Base-by-base conservation (phyloP, 2,329 filamentous ascomycete genomes). In the Aspergillus amoenus region DNA sequence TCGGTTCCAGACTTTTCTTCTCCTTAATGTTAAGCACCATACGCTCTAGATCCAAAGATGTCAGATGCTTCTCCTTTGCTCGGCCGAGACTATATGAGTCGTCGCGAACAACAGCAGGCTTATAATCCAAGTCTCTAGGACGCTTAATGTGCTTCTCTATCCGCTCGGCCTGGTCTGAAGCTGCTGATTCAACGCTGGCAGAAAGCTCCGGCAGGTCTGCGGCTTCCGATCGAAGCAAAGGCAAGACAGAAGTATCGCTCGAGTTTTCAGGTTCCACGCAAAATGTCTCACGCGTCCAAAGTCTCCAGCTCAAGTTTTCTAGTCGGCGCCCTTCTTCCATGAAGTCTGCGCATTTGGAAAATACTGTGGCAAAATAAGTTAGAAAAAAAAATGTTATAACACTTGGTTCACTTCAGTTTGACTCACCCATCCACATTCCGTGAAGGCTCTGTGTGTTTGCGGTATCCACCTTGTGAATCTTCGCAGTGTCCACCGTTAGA, bases 401-500 rank as follows among this genome's bases (percentile, higher is more conserved):
- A 44, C 3, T 17, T 3, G 7, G 40, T 24, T 44, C 27, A 3
- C 27, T n/a, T 11, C 48, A 30, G 58, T 51, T 24, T 24, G 8
- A 82, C 90, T 84, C 78, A 96, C 92, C 91, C 74, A 91, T 93
- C 92, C 93, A 96, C 85, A 97, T 95, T 80, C 90, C 93, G 78
- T 94, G 95, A 51, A 97, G 85, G 72, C 93, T 95, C 78, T 96
- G 91, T 27, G 91, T 88, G 74, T 96, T 96, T 65, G 88, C 84
- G 1, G 93, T 96, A 78, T 97, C 93, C 70, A 97, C 91, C 74
- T 95, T 91, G 81, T 94, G 90, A 74, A 99, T 93, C 66, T 93
- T 89, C 72, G 88, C 90, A 63, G 91, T 88, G 79, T 97, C 92
- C 74, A 97, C 90, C 61, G 91, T 92, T 71, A 97, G 82, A 73